Percentiles rank a stretch among this genome's conserved stretches.
These are phyloP conservation scores for Lenzites betulinus DNA, from an alignment of 768 basidiomycete genomes.

Conservation along the genomic window DNA sequence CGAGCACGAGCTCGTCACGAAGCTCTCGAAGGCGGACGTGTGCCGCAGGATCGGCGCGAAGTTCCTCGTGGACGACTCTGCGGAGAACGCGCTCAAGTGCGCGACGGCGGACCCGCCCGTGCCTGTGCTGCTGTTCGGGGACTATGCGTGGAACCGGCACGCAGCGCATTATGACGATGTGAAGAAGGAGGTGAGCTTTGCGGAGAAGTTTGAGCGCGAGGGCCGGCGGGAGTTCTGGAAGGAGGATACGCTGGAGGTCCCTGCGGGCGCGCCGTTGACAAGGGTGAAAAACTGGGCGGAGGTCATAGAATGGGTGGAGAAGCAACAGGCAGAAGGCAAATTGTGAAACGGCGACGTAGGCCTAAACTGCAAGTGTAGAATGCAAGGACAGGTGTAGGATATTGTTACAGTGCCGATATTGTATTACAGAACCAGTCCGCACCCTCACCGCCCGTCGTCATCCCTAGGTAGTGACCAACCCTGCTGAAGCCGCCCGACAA, in stretches of 20 bases:
- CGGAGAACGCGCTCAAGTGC: constrained; percentile 73
- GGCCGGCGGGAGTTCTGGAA: constrained; percentile 59
- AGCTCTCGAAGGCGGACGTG: constrained; percentile 73
- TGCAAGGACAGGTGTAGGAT: too few relatives aligned
- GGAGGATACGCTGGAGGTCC: constrained; percentile 51
- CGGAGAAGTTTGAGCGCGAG: constrained; percentile 47
- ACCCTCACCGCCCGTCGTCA: constrained; percentile 26
- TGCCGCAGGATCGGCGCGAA: constrained; percentile 63
- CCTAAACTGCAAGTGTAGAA: too few relatives aligned
- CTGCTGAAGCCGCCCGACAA: constrained; percentile 81
- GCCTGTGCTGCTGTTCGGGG: constrained; percentile 71
- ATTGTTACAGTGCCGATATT: too few relatives aligned
- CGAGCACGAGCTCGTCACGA: constrained; percentile 49
- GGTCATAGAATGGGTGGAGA: constrained; percentile 51
- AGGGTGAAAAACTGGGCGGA: constrained; percentile 67
- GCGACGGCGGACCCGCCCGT: constrained; percentile 49
- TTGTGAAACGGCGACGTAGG: not conserved
- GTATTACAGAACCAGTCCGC: too few relatives aligned
- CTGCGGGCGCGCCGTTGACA: constrained; percentile 47
- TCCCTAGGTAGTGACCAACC: constrained; percentile 78
- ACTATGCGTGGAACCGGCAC: constrained; percentile 76
- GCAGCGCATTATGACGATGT: constrained; percentile 48
- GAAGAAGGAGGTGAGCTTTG: constrained; percentile 55
- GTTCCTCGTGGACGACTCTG: constrained; percentile 77
- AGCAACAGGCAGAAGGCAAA: constrained; percentile 15